Evolutionary conservation across 2,329 filamentous ascomycete species (phyloP).

Genomic region (Diaporthe caulivora): DNA sequence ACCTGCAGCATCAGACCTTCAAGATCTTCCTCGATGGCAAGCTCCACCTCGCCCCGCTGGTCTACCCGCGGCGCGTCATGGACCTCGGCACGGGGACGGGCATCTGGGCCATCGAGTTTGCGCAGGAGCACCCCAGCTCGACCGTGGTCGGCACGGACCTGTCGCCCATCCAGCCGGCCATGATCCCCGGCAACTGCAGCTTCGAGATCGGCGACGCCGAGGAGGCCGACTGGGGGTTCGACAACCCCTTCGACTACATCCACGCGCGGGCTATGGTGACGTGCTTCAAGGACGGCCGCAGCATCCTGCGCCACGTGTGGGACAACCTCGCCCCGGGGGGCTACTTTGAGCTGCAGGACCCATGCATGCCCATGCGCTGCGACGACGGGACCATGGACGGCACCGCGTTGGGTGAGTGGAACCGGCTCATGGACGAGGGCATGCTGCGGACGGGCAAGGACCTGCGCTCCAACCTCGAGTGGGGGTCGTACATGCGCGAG

Average conservation of each 20-base stretch:
- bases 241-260: conserved; percentile 64
- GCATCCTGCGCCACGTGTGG: conserved; percentile 60
- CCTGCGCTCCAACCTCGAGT: conserved; percentile 47
- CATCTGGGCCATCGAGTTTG: conserved; percentile 63
- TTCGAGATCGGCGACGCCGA: conserved; percentile 69
- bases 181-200: conserved; percentile 63
- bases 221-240: conserved; percentile 60
- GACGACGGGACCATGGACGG: conserved; percentile 48
- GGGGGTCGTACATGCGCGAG: conserved; percentile 46
- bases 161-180: conserved; percentile 56
- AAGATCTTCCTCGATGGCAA: conserved; percentile 54
- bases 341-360: conserved; percentile 53
- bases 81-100: conserved; percentile 63
- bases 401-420: conserved; percentile 49
- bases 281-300: conserved; percentile 62
- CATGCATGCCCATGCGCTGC: conserved; percentile 47
- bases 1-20: conserved; percentile 55
- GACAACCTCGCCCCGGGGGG: conserved; percentile 55
- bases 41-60: conserved; percentile 59
- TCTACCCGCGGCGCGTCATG: conserved; percentile 55
- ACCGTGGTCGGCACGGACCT: conserved; percentile 59
- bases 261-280: conserved; percentile 63
- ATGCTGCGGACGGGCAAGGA: conserved; percentile 45
- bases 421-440: conserved; percentile 49
- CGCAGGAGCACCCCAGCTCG: conserved; percentile 53